Conservation (phyloP, 202 grass and related monocot species). For the Zizania palustris region DNA sequence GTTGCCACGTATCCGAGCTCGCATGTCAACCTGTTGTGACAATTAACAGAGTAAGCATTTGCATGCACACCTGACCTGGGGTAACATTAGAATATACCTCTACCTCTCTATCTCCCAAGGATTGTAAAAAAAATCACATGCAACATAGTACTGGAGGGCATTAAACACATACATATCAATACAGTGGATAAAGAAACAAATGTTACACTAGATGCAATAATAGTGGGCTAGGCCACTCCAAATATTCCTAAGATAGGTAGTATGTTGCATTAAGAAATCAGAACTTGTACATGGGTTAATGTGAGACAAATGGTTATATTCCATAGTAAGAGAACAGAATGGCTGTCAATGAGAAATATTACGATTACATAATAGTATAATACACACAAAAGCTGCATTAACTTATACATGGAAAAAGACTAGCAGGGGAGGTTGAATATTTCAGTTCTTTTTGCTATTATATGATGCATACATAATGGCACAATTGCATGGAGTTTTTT, state of each 20-base stretch:
- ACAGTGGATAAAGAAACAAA: neutral
- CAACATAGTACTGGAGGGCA: neutral
- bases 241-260: conserved; percentile 38
- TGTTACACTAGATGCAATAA: conserved; percentile 16
- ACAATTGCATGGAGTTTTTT: neutral
- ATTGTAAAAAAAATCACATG: neutral
- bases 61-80: conserved; percentile 1
- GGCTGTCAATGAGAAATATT: neutral
- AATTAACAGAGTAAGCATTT: conserved; percentile 36
- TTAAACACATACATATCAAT: conserved; percentile 6
- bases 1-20: conserved; percentile 91
- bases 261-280: conserved; percentile 40
- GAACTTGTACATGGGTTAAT: conserved; percentile 30
- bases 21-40: conserved; percentile 88
- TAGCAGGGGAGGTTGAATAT: neutral
- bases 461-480: neutral
- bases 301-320: neutral
- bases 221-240: neutral
- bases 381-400: neutral
- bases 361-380: conserved; percentile 17
- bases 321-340: neutral
- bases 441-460: neutral
- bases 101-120: neutral
- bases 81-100: neutral
- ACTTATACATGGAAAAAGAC: neutral